Evolutionary conservation across 495 filamentous ascomycete species (phyloP), one percentile per base, ranked within the genome.

Genomic region (Lasiosphaeria hispida): DNA sequence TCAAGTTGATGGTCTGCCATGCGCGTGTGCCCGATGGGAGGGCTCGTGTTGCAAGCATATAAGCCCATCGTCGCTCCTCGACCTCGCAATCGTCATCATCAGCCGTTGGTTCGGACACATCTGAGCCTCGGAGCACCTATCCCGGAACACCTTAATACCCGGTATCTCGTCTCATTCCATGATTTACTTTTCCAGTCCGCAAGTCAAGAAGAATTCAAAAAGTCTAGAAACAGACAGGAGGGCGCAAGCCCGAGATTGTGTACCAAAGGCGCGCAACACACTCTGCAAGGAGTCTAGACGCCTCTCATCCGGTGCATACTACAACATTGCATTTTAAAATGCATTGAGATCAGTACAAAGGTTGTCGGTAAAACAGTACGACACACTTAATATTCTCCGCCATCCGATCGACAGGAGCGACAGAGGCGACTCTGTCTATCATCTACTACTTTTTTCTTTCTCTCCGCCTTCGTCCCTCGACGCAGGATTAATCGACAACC

Each of bases 1-100:
- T 97, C 68, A 89, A 91, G 66, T 80, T 97, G 67, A 79, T 95
- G 66, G 91, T 97, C 61, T 94, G 91, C 59, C 89, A 96, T 68
- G 92, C 94, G 38, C 87, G 77, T 34, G 70, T 74, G 43, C 77
- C 77, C 8, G 64, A 57, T 8, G 72, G 76, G 2, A 59, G 66
- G 59, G 68, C 67, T 35, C 60, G 76, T 42, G 69, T 77, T 19
- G 77, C 76, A 17, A 79, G 72, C 54, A 76, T 79, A 50, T 79
- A 59, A 76, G 10, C 35, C 23, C 23, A 17, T 38, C 14, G 19
- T 33, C 15, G 3, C 6, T 47, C 11, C n/a, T 17, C 37, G 8
- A 40, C 17, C 18, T 38, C 36, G 18, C 47, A 48, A 17, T 43
- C 37, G 18, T 0, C 45, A 34, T 48, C 23, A 5, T 30, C 5